Evolutionary conservation across 2,329 filamentous ascomycete species (phyloP).

Genomic region (Venturia aucupariae): DNA sequence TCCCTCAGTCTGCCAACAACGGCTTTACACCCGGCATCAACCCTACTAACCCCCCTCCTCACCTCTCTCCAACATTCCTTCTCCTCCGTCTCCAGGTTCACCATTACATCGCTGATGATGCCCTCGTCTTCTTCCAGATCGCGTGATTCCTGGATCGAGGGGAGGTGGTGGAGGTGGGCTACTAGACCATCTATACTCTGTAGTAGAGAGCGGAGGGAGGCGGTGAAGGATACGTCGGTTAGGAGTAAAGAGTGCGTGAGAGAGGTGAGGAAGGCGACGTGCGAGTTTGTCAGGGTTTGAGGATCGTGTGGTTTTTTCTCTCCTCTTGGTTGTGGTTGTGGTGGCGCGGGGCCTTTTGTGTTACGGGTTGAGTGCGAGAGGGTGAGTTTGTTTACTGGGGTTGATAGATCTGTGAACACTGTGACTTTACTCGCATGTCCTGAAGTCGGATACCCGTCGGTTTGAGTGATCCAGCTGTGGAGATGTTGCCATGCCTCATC

Average conservation of each 20-base stretch:
- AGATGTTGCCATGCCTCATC: constrained; percentile 74
- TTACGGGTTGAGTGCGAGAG: not conserved
- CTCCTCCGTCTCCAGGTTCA: constrained; percentile 58
- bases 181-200: constrained; percentile 73
- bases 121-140: constrained; percentile 78
- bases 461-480: constrained; percentile 49
- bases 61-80: constrained; percentile 51
- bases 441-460: not conserved
- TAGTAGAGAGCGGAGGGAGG: constrained; percentile 56
- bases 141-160: constrained; percentile 65
- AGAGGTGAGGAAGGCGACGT: constrained; percentile 64
- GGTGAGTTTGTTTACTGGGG: not conserved
- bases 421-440: not conserved
- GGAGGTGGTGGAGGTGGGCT: constrained; percentile 64
- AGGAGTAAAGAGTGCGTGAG: constrained; percentile 60
- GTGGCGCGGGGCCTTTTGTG: too few species aligned
- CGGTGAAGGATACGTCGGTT: constrained; percentile 53
- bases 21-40: constrained; percentile 59
- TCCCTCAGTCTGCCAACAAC: constrained; percentile 47
- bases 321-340: too few species aligned
- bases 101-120: constrained; percentile 48
- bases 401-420: not conserved
- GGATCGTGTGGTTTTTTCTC: constrained; percentile 56
- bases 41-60: constrained; percentile 50
- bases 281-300: constrained; percentile 71